phyloP scores from a whole-genome alignment of 345 rosid species.

The Anacardium occidentale region DNA sequence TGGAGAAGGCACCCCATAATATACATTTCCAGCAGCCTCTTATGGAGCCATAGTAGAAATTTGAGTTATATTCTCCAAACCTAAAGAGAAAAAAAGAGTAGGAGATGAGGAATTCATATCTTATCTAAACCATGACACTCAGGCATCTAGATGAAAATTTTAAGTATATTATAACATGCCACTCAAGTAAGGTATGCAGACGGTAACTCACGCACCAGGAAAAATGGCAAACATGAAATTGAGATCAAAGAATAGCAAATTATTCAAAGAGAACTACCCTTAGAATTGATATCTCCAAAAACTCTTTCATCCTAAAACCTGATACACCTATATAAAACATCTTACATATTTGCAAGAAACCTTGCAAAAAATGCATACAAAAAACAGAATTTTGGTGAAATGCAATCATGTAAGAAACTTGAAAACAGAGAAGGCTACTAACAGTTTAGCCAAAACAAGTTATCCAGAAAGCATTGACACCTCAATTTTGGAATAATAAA shows the following conservation, averaged over 20 bases:
- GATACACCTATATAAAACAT: conserved; percentile 28
- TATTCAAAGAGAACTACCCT: conserved; percentile 41
- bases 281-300: conserved; percentile 34
- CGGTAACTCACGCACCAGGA: background rate
- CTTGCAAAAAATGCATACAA: conserved; percentile 7
- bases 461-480: background rate
- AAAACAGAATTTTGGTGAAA: conserved; percentile 8
- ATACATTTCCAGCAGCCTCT: conserved; percentile 59
- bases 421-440: background rate
- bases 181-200: background rate
- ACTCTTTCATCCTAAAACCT: conserved; percentile 36
- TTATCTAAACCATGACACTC: conserved; percentile 1
- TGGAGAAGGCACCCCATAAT: conserved; percentile 81
- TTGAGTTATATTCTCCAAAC: conserved; percentile 36
- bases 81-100: conserved; percentile 29
- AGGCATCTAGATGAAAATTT: background rate
- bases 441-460: background rate
- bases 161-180: background rate
- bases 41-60: conserved; percentile 31
- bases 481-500: background rate
- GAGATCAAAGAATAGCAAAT: conserved; percentile 7
- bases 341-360: conserved; percentile 11
- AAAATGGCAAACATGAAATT: conserved; percentile 6
- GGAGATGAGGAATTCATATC: conserved; percentile 9
- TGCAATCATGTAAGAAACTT: background rate